phyloP scores from a whole-genome alignment of 2,329 filamentous ascomycete genomes.

The Colletotrichum costaricense region DNA sequence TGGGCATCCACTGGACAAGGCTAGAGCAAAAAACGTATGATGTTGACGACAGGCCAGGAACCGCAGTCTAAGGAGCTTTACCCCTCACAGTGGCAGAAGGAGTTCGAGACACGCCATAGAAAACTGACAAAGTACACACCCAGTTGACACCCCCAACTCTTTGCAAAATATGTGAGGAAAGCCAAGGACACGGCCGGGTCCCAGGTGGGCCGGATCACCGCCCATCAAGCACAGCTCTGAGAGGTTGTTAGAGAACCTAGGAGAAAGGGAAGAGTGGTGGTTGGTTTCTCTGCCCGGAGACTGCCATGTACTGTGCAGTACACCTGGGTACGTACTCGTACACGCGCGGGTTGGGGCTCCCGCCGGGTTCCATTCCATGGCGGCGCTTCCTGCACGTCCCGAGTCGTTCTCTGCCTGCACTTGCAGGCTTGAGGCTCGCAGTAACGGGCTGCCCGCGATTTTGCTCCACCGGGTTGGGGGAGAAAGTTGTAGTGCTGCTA shows the following conservation, averaged over 20 bases:
- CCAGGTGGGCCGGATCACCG: slow-evolving; percentile 25
- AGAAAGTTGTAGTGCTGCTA: background rate
- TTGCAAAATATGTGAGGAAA: background rate
- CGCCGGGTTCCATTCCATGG: background rate
- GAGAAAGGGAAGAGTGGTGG: background rate
- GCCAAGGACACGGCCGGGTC: slow-evolving; percentile 24
- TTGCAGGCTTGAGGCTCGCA: background rate
- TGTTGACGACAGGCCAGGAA: slow-evolving; percentile 35
- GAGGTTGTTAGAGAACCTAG: slow-evolving; percentile 16
- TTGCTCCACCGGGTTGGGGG: slow-evolving; percentile 22
- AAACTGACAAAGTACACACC: background rate
- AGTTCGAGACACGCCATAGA: slow-evolving; percentile 14
- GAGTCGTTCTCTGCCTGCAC: slow-evolving; percentile 4
- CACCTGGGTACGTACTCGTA: background rate
- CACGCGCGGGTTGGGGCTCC: background rate
- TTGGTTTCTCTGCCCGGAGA: background rate
- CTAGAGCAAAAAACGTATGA: slow-evolving; percentile 35
- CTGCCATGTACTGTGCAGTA: background rate
- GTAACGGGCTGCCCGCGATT: background rate
- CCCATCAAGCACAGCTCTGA: slow-evolving; percentile 7
- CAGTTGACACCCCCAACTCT: background rate
- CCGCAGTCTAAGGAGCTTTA: slow-evolving; percentile 28
- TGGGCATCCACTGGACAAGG: slow-evolving; percentile 27
- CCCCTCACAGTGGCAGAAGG: slow-evolving; percentile 34
- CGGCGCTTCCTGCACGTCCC: background rate